phyloP scores from a whole-genome alignment of 306 rosid species.

The Trichosanthes cucumerina region DNA sequence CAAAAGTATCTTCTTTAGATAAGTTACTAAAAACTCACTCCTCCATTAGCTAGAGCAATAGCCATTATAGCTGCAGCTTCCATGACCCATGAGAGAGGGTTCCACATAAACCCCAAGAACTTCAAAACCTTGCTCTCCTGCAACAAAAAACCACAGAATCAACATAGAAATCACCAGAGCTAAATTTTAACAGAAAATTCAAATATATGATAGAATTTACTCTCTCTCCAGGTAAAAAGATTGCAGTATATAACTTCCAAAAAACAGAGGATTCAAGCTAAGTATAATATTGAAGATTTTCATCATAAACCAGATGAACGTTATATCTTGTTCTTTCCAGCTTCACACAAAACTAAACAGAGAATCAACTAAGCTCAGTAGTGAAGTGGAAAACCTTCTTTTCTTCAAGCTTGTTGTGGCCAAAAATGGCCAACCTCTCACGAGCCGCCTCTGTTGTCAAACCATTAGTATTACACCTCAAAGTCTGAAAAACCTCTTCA shows the following conservation, averaged over 20 bases:
- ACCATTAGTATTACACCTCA: constrained; percentile 57
- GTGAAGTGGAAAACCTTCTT: constrained; percentile 36
- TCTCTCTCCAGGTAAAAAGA: neutral
- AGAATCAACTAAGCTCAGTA: neutral
- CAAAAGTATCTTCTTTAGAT: neutral
- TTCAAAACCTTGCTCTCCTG: constrained; percentile 75
- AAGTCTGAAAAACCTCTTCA: constrained; percentile 60
- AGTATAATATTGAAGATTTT: neutral
- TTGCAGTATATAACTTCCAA: neutral
- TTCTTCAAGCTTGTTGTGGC: constrained; percentile 72
- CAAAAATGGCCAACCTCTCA: constrained; percentile 62
- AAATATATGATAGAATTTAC: neutral
- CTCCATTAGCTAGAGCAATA: constrained; percentile 85
- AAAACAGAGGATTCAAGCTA: neutral
- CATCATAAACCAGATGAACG: neutral
- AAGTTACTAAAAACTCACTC: constrained; percentile 26
- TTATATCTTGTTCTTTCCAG: neutral
- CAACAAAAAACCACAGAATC: constrained; percentile 5
- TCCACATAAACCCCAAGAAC: constrained; percentile 89
- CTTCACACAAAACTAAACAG: neutral
- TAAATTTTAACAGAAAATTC: neutral
- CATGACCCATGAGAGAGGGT: constrained; percentile 93
- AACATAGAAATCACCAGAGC: neutral
- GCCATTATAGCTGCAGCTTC: constrained; percentile 95
- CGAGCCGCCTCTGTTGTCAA: constrained; percentile 51